These are phyloP conservation scores for Aspergillus alliaceus DNA, from an alignment of 2,329 filamentous ascomycete species.

Conservation along the genomic window DNA sequence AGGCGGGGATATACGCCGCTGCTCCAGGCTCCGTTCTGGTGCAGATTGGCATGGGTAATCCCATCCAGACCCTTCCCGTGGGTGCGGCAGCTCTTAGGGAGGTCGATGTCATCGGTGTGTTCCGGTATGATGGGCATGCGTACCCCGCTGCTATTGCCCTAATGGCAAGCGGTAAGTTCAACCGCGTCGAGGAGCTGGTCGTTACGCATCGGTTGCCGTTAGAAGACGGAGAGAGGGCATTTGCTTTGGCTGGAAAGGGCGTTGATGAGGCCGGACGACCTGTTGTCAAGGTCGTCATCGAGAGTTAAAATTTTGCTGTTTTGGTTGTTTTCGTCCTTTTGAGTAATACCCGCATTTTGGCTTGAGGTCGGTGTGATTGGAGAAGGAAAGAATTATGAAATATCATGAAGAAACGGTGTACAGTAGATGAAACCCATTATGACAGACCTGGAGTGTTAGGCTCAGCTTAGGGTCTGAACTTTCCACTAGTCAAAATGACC, in stretches of 20 bases:
- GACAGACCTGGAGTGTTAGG: background rate
- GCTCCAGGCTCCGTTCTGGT: slow-evolving; percentile 53
- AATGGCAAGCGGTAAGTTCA: slow-evolving; percentile 51
- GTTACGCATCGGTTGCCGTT: slow-evolving; percentile 55
- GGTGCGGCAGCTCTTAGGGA: slow-evolving; percentile 56
- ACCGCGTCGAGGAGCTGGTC: slow-evolving; percentile 51
- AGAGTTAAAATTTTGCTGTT: slow-evolving; percentile 22
- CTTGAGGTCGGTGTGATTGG: background rate
- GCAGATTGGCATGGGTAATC: slow-evolving; percentile 59
- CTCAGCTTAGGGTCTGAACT: no score
- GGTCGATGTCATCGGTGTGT: slow-evolving; percentile 59
- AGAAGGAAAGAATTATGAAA: background rate
- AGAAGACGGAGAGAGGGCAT: slow-evolving; percentile 52
- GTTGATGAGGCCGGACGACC: slow-evolving; percentile 53
- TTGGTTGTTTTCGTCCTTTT: background rate
- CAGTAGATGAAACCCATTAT: background rate
- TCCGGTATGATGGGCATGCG: slow-evolving; percentile 54
- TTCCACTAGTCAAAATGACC: no score
- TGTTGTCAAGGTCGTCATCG: slow-evolving; percentile 55
- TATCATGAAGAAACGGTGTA: background rate
- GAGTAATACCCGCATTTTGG: background rate
- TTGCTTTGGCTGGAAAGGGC: slow-evolving; percentile 52
- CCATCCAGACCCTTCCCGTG: slow-evolving; percentile 54
- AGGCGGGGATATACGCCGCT: slow-evolving; percentile 47
- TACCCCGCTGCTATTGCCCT: slow-evolving; percentile 57